Base-by-base conservation (phyloP, 176 grass and related monocot species). In the Bothriochloa decipiens region DNA sequence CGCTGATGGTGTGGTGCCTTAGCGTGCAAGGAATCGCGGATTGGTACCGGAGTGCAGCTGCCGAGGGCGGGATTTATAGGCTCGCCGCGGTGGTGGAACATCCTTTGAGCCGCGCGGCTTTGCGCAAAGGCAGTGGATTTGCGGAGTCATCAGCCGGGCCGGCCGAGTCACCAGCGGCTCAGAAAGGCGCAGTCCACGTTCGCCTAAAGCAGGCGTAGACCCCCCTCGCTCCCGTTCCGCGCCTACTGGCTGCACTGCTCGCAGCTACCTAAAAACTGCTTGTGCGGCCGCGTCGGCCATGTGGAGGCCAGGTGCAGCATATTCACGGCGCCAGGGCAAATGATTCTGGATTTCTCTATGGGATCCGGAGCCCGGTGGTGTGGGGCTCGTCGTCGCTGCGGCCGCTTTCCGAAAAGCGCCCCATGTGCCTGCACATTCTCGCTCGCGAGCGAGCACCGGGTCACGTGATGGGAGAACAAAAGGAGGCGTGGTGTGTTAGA, bases 341-440 rank as follows among this genome's bases (percentile, higher is more conserved):
- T 23, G 84, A 52, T 87, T 76, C 89, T 17, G 83, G 76, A 83
- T 70, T 75, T 76, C 64, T 84, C 68, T 42, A 68, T 33, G 83
- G 83, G 61, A 43, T 80, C 77, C 32, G 23, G 46, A 18, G 14
- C 4, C 25, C 45, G 28, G 10, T 5, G 55, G 81, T 72, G 80
- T 17, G 47, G 74, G 61, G 77, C 23, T 47, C 37, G 68, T 4
- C 69, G 5, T 50, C 50, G 22, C 47, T 17, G 47, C 47, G 26
- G 84, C 89, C 29, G 70, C 85, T 91, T 87, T 87, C 89, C 81
- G 46, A 75, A 85, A 81, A 87, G 85, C 85, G 81, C 64, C 84
- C 85, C 89, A 91, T 87, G 89, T 87, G 89, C 85, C 42, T 37
- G 89, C 85, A 72, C 76, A 84, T 91, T 87, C 89, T 29, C 15